phyloP scores from a whole-genome alignment of 2,329 filamentous ascomycete species.

The Ilyonectria robusta region DNA sequence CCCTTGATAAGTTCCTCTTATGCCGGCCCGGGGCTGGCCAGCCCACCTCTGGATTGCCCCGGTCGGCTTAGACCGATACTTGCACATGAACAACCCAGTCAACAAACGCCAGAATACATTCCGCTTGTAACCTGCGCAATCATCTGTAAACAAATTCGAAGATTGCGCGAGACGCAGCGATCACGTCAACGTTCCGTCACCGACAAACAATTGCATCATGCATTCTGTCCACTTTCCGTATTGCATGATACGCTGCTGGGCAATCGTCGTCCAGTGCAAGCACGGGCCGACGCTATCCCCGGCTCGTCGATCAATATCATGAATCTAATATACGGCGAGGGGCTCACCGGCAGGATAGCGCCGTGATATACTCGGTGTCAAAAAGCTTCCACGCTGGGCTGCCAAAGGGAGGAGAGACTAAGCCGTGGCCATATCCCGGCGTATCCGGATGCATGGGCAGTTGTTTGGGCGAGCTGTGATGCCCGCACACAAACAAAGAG shows the following conservation, averaged over 20 bases:
- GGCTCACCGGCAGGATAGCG: slow-evolving; percentile 14
- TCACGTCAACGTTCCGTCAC: background rate
- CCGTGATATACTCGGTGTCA: slow-evolving; percentile 20
- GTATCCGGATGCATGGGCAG: background rate
- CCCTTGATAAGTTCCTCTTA: background rate
- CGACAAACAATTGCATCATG: background rate
- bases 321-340: slow-evolving; percentile 36
- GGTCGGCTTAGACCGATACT: background rate
- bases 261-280: slow-evolving; percentile 17
- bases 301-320: slow-evolving; percentile 13
- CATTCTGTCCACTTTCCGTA: slow-evolving; percentile 5
- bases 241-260: slow-evolving; percentile 6
- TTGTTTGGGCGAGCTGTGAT: background rate
- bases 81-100: slow-evolving; percentile 1
- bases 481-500: background rate
- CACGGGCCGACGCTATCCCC: slow-evolving; percentile 6
- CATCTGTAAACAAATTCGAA: background rate
- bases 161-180: background rate
- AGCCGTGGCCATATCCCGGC: background rate
- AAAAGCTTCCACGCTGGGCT: slow-evolving; percentile 25
- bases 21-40: slow-evolving; percentile 12
- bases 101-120: background rate
- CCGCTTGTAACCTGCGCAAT: background rate
- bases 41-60: slow-evolving; percentile 3
- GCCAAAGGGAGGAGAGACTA: slow-evolving; percentile 21